These are phyloP conservation scores for Podospora pseudocomata DNA, from an alignment of 495 filamentous ascomycete species.

Conservation along the genomic window DNA sequence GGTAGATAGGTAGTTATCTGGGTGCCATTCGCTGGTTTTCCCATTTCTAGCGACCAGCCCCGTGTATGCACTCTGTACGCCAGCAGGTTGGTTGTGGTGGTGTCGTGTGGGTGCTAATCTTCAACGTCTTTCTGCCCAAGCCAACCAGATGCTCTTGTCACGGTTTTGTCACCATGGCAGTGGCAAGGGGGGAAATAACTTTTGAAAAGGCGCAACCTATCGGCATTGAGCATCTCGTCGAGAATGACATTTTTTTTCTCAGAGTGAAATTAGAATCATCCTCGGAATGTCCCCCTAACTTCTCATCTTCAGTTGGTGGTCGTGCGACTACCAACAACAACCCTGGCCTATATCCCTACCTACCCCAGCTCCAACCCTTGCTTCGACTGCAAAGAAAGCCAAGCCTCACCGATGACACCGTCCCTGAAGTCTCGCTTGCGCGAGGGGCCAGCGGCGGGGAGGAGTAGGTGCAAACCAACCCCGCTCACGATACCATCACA, in stretches of 20 bases:
- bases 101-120: not conserved
- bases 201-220: not conserved
- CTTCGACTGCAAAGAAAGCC: too few species aligned
- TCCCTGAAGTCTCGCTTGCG: not conserved
- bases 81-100: not conserved
- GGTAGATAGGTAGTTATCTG: not conserved
- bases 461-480: not conserved
- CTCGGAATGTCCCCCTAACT: not conserved
- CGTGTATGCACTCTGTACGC: not conserved
- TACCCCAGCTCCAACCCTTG: not conserved
- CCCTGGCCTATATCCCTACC: not conserved
- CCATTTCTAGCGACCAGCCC: not conserved
- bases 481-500: not conserved
- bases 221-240: not conserved
- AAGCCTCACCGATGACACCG: too few species aligned
- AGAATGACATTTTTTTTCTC: not conserved
- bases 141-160: not conserved
- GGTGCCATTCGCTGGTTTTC: not conserved
- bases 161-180: not conserved
- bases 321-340: not conserved
- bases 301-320: too few species aligned
- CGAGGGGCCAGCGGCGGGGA: not conserved
- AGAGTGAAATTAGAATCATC: not conserved
- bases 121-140: not conserved
- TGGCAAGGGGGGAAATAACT: not conserved